Conservation (phyloP, 257 asterid species). For the Leptodermis oblonga region DNA sequence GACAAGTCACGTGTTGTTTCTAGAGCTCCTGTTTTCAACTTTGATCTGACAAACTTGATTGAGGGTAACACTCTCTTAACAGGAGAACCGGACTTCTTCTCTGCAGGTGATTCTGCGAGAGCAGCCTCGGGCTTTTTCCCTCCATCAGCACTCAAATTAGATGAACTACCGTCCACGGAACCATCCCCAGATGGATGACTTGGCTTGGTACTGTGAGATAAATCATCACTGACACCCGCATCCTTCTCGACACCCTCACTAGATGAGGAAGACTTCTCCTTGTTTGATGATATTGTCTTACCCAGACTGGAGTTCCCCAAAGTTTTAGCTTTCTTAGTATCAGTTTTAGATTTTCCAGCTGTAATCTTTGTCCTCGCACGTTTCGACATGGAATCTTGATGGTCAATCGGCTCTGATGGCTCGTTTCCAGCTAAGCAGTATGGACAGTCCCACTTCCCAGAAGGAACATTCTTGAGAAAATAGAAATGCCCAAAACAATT, state of each 20-base stretch:
- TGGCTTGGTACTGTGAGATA: conserved; percentile 24
- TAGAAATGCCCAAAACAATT: conserved; percentile 14
- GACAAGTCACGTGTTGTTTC: conserved; percentile 32
- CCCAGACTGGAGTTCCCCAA: conserved; percentile 33
- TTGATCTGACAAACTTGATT: conserved; percentile 34
- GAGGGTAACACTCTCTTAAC: conserved; percentile 32
- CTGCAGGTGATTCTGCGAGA: conserved; percentile 25
- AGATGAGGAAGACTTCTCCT: conserved; percentile 36
- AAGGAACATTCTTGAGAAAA: conserved; percentile 51
- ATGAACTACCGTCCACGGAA: conserved; percentile 43
- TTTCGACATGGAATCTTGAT: conserved; percentile 44
- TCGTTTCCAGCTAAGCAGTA: conserved; percentile 41
- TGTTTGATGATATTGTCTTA: conserved; percentile 40
- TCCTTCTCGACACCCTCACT: conserved; percentile 30
- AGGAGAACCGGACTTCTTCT: conserved; percentile 23
- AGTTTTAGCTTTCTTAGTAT: conserved; percentile 25
- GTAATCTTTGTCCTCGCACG: conserved; percentile 57
- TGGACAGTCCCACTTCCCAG: conserved; percentile 78
- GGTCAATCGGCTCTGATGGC: conserved; percentile 33
- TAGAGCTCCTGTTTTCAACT: conserved; percentile 28
- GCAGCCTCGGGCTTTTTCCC: conserved; percentile 33
- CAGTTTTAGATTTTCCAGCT: conserved; percentile 48
- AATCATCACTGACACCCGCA: conserved; percentile 36
- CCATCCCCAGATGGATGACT: conserved; percentile 35
- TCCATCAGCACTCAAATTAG: conserved; percentile 25